Percentiles rank a stretch among this genome's conserved stretches.
These are phyloP conservation scores for Petrea volubilis DNA, from an alignment of 257 asterid species.

Conservation along the genomic window DNA sequence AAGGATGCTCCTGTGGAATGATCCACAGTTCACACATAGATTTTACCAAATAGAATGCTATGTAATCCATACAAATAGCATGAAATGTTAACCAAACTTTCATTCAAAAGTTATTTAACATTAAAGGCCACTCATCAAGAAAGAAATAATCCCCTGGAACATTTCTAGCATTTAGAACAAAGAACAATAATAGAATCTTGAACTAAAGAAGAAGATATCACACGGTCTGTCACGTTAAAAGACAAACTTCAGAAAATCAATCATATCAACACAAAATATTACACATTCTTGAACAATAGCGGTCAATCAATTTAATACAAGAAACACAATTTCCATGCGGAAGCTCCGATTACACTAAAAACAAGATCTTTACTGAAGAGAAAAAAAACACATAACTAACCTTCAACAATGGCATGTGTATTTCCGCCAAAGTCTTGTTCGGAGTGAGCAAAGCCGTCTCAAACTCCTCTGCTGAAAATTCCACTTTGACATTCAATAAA, in stretches of 20 bases:
- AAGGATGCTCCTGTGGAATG: neutral
- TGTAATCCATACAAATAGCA: neutral
- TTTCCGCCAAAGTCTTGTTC: constrained; percentile 74
- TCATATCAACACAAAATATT: too few relatives aligned
- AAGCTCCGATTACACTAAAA: too few relatives aligned
- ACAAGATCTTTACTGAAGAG: neutral
- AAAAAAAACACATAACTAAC: constrained; percentile 14
- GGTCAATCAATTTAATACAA: too few relatives aligned
- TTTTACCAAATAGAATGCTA: too few relatives aligned
- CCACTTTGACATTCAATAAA: constrained; percentile 83
- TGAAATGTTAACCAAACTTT: neutral
- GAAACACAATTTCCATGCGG: too few relatives aligned
- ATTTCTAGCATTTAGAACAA: too few relatives aligned
- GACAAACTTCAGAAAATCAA: neutral
- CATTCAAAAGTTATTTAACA: neutral
- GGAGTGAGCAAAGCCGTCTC: constrained; percentile 93
- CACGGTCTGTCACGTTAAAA: too few relatives aligned
- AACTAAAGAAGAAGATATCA: too few relatives aligned
- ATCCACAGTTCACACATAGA: neutral
- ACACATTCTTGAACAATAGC: too few relatives aligned
- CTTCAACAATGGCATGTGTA: constrained; percentile 92
- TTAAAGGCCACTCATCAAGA: constrained; percentile 7
- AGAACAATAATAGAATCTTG: too few relatives aligned
- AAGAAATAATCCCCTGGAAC: constrained; percentile 4
- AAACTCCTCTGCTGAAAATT: constrained; percentile 89